Conservation (phyloP, 1,284 basidiomycete genomes). For the Cryptococcus sp. region DNA sequence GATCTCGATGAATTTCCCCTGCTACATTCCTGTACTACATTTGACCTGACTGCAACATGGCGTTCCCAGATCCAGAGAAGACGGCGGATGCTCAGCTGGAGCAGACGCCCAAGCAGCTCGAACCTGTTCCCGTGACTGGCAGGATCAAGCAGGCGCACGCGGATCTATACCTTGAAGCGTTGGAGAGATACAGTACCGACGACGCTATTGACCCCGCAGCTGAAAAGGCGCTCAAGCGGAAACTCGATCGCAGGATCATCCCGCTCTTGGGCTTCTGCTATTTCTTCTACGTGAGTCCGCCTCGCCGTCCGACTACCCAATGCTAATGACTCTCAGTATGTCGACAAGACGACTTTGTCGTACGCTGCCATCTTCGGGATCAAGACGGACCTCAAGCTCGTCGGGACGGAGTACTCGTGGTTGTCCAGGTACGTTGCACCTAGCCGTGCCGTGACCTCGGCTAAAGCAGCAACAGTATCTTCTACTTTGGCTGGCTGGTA, state of each 20-base stretch:
- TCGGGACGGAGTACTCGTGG: constrained; percentile 47
- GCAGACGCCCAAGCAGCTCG: too few relatives aligned
- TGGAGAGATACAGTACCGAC: constrained; percentile 43
- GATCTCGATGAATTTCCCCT: too few relatives aligned
- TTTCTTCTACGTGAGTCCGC: constrained; percentile 41
- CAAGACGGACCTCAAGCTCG: constrained; percentile 48
- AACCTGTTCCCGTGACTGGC: too few relatives aligned
- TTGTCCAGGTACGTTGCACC: constrained; percentile 30
- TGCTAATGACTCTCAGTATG: constrained; percentile 24
- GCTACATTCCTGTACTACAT: too few relatives aligned
- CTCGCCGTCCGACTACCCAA: neutral
- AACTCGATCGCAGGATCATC: constrained; percentile 42
- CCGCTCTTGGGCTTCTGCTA: constrained; percentile 47
- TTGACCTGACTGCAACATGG: too few relatives aligned
- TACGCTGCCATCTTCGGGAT: constrained; percentile 53
- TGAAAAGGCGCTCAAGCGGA: constrained; percentile 45
- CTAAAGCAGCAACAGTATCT: constrained; percentile 34
- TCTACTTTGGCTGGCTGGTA: constrained; percentile 58
- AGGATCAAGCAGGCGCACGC: constrained; percentile 19
- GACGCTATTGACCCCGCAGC: constrained; percentile 39
- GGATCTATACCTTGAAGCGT: constrained; percentile 46
- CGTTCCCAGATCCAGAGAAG: too few relatives aligned
- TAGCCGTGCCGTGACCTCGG: constrained; percentile 2
- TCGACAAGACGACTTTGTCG: constrained; percentile 47
- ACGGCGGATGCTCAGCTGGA: too few relatives aligned